Evolutionary conservation across 495 filamentous ascomycete species (phyloP).

Genomic region (Daldinia bambusicola): DNA sequence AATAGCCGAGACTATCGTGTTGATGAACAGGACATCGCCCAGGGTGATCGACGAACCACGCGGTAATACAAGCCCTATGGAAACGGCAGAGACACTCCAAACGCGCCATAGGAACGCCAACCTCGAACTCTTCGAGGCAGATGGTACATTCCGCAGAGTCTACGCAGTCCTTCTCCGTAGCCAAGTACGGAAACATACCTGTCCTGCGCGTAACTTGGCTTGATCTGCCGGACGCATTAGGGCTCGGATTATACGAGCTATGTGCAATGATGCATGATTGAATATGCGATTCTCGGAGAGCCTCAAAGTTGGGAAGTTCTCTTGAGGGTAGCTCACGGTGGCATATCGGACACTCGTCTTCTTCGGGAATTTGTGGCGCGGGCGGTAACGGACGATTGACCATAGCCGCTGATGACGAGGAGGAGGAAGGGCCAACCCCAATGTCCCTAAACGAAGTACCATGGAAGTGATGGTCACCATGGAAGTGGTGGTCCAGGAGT

Average conservation of each 20-base stretch:
- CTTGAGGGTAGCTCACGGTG: constrained; percentile 77
- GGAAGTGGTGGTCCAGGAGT: constrained; percentile 31
- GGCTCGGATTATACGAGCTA: constrained; percentile 50
- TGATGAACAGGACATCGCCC: constrained; percentile 67
- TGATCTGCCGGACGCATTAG: constrained; percentile 11
- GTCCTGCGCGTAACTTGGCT: constrained; percentile 52
- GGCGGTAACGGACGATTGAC: constrained; percentile 45
- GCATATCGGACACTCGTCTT: constrained; percentile 93
- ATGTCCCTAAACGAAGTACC: constrained; percentile 44
- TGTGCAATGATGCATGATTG: constrained; percentile 74
- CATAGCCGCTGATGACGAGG: constrained; percentile 35
- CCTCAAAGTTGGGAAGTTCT: constrained; percentile 65
- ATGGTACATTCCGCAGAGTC: constrained; percentile 89
- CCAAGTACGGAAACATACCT: constrained; percentile 71
- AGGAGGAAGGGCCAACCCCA: constrained; percentile 37
- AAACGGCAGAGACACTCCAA: constrained; percentile 95
- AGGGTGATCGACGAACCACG: constrained; percentile 63
- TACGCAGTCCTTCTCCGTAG: constrained; percentile 92
- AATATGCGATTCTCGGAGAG: constrained; percentile 79
- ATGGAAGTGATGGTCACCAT: constrained; percentile 32
- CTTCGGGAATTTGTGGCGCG: constrained; percentile 68
- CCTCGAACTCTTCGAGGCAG: constrained; percentile 95
- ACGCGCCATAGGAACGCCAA: constrained; percentile 81
- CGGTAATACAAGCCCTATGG: constrained; percentile 74
- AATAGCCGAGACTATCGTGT: constrained; percentile 62